Base-by-base conservation (phyloP, 768 basidiomycete species). In the Gymnopilus dilepis region DNA sequence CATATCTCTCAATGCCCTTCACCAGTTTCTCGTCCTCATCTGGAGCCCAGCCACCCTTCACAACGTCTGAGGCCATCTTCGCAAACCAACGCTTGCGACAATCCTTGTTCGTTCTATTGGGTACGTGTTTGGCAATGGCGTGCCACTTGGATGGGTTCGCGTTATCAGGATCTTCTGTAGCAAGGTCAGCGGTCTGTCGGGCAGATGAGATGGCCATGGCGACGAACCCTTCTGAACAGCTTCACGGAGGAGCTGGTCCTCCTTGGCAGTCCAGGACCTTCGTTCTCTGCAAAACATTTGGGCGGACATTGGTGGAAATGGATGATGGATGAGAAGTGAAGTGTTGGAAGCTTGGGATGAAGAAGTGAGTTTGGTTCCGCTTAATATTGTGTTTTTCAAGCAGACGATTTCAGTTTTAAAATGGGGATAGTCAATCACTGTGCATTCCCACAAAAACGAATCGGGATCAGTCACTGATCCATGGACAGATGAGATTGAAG, bases 71-170 rank as follows among this genome's bases (percentile, higher is more conserved):
- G 59, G 84, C 84, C 84, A 86, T 86, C 74, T 84, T 86, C 1
- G 84, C 83, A 62, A 85, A 85, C 84, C 84, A 86, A 12, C 85
- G 77, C 68, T 86, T 86, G 64, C 85, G 79, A 69, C 85, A 86
- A 69, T 86, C 85, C 67, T 86, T 86, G 77, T 86, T 86, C 21
- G 83, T 86, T 57, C 85, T 77, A 67, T 85, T 82, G 9, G 84
- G 85, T 4, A 86, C 83, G 68, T 86, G 83, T 65, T 84, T 82
- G n/a, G 84, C 82, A 56, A 86, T 86, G 33, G 82, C 83, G 71
- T 84, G 83, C 85, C 85, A 86, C 63, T 85, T 86, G 51, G 84
- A 84, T 21, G 85, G 85, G 61, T 83, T 84, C 26, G 81, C 72
- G 66, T 82, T 81, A 50, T 82, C 79, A 54, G 84, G 82, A 67